phyloP scores from a whole-genome alignment of 805 yeast species.

The Nakazawaea anatomiae region DNA sequence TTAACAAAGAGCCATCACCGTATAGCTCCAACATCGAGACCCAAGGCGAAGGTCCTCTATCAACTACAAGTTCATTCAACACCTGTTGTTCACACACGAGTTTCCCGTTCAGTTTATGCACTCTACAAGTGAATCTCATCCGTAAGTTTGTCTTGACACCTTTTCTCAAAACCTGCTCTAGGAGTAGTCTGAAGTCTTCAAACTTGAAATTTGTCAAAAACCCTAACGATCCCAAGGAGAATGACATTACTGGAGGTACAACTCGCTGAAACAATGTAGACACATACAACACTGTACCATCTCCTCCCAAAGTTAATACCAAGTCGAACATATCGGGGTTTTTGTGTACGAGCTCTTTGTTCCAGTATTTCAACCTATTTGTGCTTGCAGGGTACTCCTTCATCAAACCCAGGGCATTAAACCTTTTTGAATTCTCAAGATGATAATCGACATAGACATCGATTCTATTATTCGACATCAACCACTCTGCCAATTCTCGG shows the following conservation, averaged over 20 bases:
- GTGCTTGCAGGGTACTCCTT: constrained; percentile 39
- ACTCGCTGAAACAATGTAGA: constrained; percentile 77
- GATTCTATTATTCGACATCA: constrained; percentile 32
- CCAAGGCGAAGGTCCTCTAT: constrained; percentile 91
- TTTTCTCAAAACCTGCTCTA: constrained; percentile 52
- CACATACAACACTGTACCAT: constrained; percentile 89
- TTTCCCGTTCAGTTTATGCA: constrained; percentile 48
- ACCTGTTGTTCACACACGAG: constrained; percentile 67
- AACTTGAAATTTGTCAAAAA: constrained; percentile 84
- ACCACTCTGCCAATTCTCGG: constrained; percentile 76
- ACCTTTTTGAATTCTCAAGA: constrained; percentile 54
- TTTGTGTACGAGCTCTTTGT: constrained; percentile 43
- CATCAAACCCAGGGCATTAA: constrained; percentile 49
- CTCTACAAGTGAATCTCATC: constrained; percentile 83
- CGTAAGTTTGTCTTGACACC: constrained; percentile 78
- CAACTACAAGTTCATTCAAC: constrained; percentile 84
- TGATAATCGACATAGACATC: constrained; percentile 71
- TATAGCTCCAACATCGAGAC: constrained; percentile 84
- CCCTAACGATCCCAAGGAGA: constrained; percentile 87
- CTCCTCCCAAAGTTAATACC: constrained; percentile 90
- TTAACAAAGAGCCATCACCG: constrained; percentile 79
- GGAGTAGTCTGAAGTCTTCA: constrained; percentile 57
- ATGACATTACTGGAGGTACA: constrained; percentile 90
- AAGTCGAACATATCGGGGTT: constrained; percentile 56
- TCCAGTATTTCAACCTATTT: constrained; percentile 62